phyloP scores from a whole-genome alignment of 331 rosid species.

The Arachis monticola region DNA sequence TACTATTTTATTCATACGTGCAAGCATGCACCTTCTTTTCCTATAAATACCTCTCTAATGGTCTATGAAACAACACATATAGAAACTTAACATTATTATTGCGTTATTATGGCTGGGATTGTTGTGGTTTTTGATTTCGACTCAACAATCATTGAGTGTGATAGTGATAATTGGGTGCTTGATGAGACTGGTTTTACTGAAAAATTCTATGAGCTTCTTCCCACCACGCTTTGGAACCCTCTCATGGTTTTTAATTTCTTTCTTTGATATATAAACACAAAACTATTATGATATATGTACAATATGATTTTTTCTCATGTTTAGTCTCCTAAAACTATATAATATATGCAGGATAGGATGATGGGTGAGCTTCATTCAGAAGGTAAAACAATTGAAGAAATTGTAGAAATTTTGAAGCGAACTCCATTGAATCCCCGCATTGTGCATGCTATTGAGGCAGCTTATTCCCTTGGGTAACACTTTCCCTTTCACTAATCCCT shows the following conservation, averaged over 20 bases:
- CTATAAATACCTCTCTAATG: conserved; percentile 27
- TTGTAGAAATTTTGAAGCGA: conserved; percentile 38
- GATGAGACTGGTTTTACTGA: conserved; percentile 45
- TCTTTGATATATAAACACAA: neutral
- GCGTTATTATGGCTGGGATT: conserved; percentile 41
- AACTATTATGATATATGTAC: neutral
- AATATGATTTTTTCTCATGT: neutral
- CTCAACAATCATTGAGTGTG: conserved; percentile 57
- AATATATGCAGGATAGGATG: conserved; percentile 51
- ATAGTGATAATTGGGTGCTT: conserved; percentile 63
- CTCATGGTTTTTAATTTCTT: conserved; percentile 50
- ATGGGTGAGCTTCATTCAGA: conserved; percentile 54
- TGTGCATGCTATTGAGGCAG: conserved; percentile 52
- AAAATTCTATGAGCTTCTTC: conserved; percentile 52
- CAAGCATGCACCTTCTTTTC: neutral
- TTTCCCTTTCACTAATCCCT: neutral
- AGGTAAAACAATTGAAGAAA: conserved; percentile 49
- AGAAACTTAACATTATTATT: neutral
- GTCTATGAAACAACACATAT: neutral
- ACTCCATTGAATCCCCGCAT: conserved; percentile 50
- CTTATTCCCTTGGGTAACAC: conserved; percentile 50
- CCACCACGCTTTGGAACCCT: conserved; percentile 52
- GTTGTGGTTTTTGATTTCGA: conserved; percentile 57
- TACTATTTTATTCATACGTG: neutral
- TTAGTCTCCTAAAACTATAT: neutral